These are phyloP conservation scores for Ophiostoma sp. DNA, from an alignment of 2,329 filamentous ascomycete genomes.

Conservation along the genomic window DNA sequence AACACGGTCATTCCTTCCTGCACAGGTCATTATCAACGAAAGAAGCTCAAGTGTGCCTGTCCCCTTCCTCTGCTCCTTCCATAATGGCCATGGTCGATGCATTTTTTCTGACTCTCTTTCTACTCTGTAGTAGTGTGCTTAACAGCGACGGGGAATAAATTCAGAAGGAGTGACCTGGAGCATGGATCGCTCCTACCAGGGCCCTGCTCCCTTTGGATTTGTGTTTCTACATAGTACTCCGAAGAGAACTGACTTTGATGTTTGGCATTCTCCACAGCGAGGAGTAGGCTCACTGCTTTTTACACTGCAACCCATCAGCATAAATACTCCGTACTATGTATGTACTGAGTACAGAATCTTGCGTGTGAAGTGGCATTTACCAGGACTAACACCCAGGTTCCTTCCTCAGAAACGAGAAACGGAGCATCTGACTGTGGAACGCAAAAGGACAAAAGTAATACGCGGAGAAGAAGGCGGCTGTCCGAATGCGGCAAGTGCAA, in stretches of 20 bases:
- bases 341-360: neutral
- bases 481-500: constrained; percentile 12
- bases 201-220: no score
- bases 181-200: neutral
- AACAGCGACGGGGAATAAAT: neutral
- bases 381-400: constrained; percentile 10
- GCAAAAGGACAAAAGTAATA: neutral
- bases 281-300: neutral
- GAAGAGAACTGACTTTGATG: neutral
- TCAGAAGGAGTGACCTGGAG: neutral
- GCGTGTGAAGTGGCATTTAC: neutral
- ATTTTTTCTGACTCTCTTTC: neutral
- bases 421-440: neutral
- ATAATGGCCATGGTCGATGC: neutral
- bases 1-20: neutral
- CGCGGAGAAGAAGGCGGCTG: neutral
- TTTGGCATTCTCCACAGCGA: neutral
- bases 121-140: neutral
- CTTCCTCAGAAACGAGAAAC: constrained; percentile 2
- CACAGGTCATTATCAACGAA: no score
- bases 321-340: neutral
- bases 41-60: neutral
- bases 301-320: neutral
- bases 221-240: no score
- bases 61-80: neutral